phyloP scores from a whole-genome alignment of 2,329 filamentous ascomycete genomes.

The Canariomyces notabilis region DNA sequence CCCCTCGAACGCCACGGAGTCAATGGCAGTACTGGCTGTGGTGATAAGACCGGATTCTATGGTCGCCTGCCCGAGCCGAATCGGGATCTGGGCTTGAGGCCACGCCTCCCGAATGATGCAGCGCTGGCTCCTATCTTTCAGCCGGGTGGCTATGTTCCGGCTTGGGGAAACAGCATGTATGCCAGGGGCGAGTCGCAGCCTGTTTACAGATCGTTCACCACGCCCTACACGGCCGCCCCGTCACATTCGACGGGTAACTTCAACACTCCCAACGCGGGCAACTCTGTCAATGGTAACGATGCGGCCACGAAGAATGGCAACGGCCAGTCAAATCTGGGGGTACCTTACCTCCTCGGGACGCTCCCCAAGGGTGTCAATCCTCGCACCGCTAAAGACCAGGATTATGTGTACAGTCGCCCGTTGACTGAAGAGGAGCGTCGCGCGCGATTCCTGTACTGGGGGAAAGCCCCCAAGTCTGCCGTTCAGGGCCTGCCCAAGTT shows the following conservation, averaged over 20 bases:
- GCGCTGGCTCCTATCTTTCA: conserved; percentile 47
- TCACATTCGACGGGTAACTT: neutral
- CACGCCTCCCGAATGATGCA: conserved; percentile 41
- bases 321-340: conserved; percentile 16
- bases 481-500: conserved; percentile 56
- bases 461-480: conserved; percentile 46
- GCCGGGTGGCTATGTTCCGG: conserved; percentile 31
- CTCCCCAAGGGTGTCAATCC: conserved; percentile 41
- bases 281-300: neutral
- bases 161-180: conserved; percentile 14
- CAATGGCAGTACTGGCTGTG: conserved; percentile 13
- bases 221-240: neutral
- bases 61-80: conserved; percentile 4
- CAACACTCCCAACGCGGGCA: neutral
- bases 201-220: conserved; percentile 10
- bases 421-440: conserved; percentile 55
- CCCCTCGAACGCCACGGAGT: conserved; percentile 4
- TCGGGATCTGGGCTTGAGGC: conserved; percentile 30
- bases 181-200: conserved; percentile 14
- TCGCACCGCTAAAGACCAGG: conserved; percentile 38
- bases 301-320: neutral
- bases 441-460: conserved; percentile 58
- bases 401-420: conserved; percentile 52
- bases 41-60: conserved; percentile 9
- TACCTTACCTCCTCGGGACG: conserved; percentile 53